phyloP scores from a whole-genome alignment of 345 rosid genomes.

The Brassica juncea region DNA sequence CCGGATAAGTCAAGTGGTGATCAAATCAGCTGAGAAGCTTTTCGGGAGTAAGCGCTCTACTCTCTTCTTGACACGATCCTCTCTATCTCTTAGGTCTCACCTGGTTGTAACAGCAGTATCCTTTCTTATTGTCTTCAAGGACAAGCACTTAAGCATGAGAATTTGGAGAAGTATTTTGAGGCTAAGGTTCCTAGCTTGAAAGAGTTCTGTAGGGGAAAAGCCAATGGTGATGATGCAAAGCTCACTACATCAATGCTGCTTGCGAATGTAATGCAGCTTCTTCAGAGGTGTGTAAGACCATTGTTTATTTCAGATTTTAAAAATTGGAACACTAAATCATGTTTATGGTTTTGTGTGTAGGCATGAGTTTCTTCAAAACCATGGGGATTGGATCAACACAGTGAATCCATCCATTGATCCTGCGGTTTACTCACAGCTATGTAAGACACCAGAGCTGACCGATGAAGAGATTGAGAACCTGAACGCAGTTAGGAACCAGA shows the following conservation, averaged over 20 bases:
- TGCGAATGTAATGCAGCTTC: constrained; percentile 60
- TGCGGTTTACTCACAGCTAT: constrained; percentile 47
- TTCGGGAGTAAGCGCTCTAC: background rate
- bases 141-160: constrained; percentile 48
- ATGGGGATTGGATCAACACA: constrained; percentile 70
- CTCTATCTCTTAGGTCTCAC: background rate
- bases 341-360: constrained; percentile 47
- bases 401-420: constrained; percentile 73
- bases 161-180: constrained; percentile 52
- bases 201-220: constrained; percentile 53
- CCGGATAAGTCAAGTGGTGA: constrained; percentile 29
- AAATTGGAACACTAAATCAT: constrained; percentile 9
- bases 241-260: constrained; percentile 56
- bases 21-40: constrained; percentile 7
- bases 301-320: constrained; percentile 18
- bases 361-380: constrained; percentile 68
- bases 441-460: constrained; percentile 46
- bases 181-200: constrained; percentile 87
- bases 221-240: constrained; percentile 51
- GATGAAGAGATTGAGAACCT: constrained; percentile 61
- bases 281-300: constrained; percentile 62
- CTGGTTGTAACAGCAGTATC: background rate
- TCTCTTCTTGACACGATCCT: background rate
- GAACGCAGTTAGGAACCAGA: constrained; percentile 67
- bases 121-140: background rate